Evolutionary conservation across 169 alveolate species (phyloP).

Genomic region (Cryptosporidium meleagridis): DNA sequence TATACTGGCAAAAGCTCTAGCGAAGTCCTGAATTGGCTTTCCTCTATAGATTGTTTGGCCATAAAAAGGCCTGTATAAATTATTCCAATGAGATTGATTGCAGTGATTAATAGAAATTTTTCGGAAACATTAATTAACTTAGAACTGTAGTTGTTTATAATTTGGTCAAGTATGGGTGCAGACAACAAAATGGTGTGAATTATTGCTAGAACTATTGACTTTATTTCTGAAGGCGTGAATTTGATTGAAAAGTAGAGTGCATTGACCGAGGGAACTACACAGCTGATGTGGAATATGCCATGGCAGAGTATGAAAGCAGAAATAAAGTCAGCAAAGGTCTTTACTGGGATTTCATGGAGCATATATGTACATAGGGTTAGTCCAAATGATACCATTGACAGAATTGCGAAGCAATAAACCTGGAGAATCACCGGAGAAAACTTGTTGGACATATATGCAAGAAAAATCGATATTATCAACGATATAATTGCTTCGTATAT

Average conservation of each 20-base stretch:
- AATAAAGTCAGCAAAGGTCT: conserved; percentile 48
- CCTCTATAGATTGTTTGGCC: conserved; percentile 5
- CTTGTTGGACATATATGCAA: neutral
- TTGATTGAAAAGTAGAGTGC: conserved; percentile 22
- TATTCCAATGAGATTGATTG: conserved; percentile 14
- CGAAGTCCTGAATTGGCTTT: neutral
- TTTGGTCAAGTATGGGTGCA: conserved; percentile 40
- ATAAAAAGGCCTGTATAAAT: conserved; percentile 29
- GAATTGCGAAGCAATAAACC: conserved; percentile 40
- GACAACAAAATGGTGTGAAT: conserved; percentile 4
- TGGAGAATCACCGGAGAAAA: conserved; percentile 45
- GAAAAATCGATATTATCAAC: neutral
- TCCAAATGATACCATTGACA: conserved; percentile 63
- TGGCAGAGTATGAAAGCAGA: conserved; percentile 62
- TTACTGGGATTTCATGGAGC: conserved; percentile 53
- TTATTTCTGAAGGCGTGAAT: neutral
- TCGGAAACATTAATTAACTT: conserved; percentile 2
- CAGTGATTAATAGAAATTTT: conserved; percentile 18
- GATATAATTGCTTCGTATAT: conserved; percentile 20
- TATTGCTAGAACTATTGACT: conserved; percentile 13
- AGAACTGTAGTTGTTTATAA: neutral
- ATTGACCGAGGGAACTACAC: conserved; percentile 25
- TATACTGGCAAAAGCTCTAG: conserved; percentile 46
- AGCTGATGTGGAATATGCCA: conserved; percentile 41
- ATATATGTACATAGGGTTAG: conserved; percentile 31